phyloP scores from a whole-genome alignment of 768 basidiomycete genomes.

The Naematelia encephala region DNA sequence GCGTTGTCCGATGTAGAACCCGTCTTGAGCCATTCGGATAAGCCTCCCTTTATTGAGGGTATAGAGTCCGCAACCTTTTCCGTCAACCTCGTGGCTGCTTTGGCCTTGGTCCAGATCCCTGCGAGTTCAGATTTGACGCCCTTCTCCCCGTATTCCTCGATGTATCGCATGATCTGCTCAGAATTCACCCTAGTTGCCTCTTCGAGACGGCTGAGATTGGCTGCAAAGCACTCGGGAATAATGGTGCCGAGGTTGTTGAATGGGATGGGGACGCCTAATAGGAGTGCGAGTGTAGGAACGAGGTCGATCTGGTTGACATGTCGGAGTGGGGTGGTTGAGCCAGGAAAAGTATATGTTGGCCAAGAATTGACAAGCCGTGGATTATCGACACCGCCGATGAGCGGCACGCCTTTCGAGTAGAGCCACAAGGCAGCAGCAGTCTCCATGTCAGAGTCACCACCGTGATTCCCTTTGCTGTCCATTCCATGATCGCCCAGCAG shows the following conservation, averaged over 20 bases:
- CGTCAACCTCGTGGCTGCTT: slow-evolving; percentile 25
- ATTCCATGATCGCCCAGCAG: slow-evolving; percentile 96
- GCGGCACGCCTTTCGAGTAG: slow-evolving; percentile 70
- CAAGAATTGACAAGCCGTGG: slow-evolving; percentile 1
- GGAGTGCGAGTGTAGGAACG: slow-evolving; percentile 78
- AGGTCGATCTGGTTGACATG: slow-evolving; percentile 89
- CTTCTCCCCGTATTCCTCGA: slow-evolving; percentile 75
- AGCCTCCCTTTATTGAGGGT: neutral
- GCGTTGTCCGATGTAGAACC: neutral
- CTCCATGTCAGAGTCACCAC: slow-evolving; percentile 82
- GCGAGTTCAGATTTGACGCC: slow-evolving; percentile 61
- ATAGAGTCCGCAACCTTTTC: neutral
- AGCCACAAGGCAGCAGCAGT: slow-evolving; percentile 85
- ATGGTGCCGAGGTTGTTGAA: slow-evolving; percentile 90
- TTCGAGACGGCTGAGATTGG: slow-evolving; percentile 49
- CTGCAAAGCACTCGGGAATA: slow-evolving; percentile 80
- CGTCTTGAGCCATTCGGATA: slow-evolving; percentile 10
- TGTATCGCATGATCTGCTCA: slow-evolving; percentile 70
- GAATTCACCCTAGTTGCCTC: slow-evolving; percentile 68
- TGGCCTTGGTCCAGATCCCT: slow-evolving; percentile 53
- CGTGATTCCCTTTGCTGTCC: slow-evolving; percentile 91
- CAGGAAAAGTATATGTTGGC: slow-evolving; percentile 39
- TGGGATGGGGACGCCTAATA: slow-evolving; percentile 89
- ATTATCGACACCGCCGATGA: slow-evolving; percentile 40
- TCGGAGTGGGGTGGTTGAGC: slow-evolving; percentile 54